phyloP scores from a whole-genome alignment of 2,329 filamentous ascomycete species.

The Epichloe elymi region DNA sequence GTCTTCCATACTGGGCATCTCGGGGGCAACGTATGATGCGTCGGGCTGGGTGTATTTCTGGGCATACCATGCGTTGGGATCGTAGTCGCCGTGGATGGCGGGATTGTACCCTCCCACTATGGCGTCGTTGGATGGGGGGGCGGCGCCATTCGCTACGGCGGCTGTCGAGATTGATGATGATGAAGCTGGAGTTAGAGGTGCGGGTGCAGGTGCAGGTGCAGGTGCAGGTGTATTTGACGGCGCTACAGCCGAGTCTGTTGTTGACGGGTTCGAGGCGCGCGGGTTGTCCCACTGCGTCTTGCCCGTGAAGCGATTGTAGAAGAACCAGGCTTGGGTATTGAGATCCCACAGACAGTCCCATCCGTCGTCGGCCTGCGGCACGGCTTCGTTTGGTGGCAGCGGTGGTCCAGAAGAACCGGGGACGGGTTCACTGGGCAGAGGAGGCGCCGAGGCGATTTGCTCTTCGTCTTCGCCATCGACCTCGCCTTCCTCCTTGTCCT shows the following conservation, averaged over 20 bases:
- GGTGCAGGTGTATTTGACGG: slow-evolving; percentile 20
- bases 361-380: slow-evolving; percentile 49
- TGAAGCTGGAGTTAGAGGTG: slow-evolving; percentile 14
- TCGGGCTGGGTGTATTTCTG: slow-evolving; percentile 34
- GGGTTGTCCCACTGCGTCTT: slow-evolving; percentile 79
- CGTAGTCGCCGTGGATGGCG: slow-evolving; percentile 90
- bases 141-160: slow-evolving; percentile 7
- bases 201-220: slow-evolving; percentile 12
- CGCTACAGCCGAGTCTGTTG: neutral
- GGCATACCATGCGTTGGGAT: slow-evolving; percentile 91
- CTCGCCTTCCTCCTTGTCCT: slow-evolving; percentile 3
- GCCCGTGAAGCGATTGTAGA: slow-evolving; percentile 69
- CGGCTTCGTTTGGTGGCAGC: slow-evolving; percentile 29
- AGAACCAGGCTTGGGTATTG: slow-evolving; percentile 58
- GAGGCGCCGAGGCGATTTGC: slow-evolving; percentile 8
- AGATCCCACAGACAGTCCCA: slow-evolving; percentile 75
- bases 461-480: slow-evolving; percentile 2
- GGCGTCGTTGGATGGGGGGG: slow-evolving; percentile 18
- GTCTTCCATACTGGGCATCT: slow-evolving; percentile 23
- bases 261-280: slow-evolving; percentile 38
- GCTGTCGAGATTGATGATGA: slow-evolving; percentile 12
- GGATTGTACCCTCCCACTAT: slow-evolving; percentile 78
- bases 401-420: slow-evolving; percentile 20
- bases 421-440: slow-evolving; percentile 22
- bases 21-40: slow-evolving; percentile 16